phyloP scores from a whole-genome alignment of 2,329 filamentous ascomycete species.

The Scytalidium lignicola region DNA sequence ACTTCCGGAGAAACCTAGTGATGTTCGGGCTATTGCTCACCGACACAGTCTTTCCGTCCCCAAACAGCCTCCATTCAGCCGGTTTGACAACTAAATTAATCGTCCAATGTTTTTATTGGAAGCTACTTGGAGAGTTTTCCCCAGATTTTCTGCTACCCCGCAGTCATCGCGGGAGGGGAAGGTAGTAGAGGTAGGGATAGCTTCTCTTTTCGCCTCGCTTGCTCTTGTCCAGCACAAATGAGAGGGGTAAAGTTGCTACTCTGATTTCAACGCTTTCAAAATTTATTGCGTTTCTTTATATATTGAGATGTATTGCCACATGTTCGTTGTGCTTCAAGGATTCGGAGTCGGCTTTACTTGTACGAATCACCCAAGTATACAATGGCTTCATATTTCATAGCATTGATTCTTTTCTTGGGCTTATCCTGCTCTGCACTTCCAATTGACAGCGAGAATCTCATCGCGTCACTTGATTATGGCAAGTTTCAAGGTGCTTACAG shows the following conservation, averaged over 20 bases:
- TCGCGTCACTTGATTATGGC: slow-evolving; percentile 41
- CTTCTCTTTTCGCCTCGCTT: background rate
- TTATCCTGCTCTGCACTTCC: background rate
- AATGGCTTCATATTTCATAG: background rate
- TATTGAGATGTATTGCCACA: no score
- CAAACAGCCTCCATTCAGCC: background rate
- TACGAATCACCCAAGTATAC: background rate
- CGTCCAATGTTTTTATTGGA: background rate
- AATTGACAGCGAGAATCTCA: slow-evolving; percentile 22
- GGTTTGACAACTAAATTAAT: background rate
- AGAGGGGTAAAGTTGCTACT: background rate
- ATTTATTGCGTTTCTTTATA: background rate
- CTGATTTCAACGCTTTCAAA: background rate
- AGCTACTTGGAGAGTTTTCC: background rate
- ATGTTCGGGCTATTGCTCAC: background rate
- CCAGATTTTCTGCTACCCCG: background rate
- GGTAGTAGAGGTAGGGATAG: background rate
- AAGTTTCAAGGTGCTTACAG: slow-evolving; percentile 49
- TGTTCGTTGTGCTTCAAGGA: background rate
- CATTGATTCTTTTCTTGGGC: background rate
- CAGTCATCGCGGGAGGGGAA: background rate
- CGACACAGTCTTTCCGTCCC: background rate
- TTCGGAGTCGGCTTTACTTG: background rate
- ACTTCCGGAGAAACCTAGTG: background rate
- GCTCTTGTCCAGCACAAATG: background rate